Percentiles rank a stretch among this genome's conserved stretches.
Conservation (phyloP, 768 basidiomycete genomes). For the Mycena sanguinolenta region DNA sequence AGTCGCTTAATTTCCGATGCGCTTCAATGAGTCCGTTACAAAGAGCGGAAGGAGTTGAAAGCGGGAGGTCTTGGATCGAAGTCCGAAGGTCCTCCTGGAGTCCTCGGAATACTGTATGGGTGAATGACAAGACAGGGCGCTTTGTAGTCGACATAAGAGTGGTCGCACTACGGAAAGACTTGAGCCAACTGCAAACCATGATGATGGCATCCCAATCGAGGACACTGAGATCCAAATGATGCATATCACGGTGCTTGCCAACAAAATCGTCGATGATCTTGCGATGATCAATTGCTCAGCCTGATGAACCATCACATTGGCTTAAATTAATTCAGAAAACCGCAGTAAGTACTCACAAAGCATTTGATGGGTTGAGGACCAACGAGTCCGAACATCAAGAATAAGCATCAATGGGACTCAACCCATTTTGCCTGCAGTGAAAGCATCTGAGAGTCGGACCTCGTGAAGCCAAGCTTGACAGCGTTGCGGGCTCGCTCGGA, state of each 20-base stretch:
- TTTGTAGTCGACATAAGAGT: no score
- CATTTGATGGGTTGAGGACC: no score
- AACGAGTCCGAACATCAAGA: no score
- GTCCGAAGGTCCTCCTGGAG: background rate
- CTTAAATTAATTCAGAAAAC: no score
- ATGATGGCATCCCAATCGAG: background rate
- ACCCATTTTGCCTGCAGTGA: background rate
- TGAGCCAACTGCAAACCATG: background rate
- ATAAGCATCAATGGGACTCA: no score
- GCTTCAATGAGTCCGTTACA: slow-evolving; percentile 1
- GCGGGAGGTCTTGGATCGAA: background rate
- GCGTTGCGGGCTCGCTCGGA: slow-evolving; percentile 37
- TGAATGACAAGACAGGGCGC: background rate
- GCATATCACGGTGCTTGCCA: background rate
- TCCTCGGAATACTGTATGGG: background rate
- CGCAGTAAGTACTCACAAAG: no score
- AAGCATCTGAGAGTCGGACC: background rate
- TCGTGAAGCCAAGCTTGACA: slow-evolving; percentile 24
- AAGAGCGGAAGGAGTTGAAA: background rate
- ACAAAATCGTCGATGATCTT: no score
- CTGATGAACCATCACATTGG: no score
- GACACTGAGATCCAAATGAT: background rate
- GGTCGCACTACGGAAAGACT: background rate
- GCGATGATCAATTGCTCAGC: no score
- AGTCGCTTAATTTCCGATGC: no score